Evolutionary conservation across 2,329 filamentous ascomycete genomes (phyloP), one percentile per base, ranked within the genome.

Genomic region (Aspergillus floridensis): DNA sequence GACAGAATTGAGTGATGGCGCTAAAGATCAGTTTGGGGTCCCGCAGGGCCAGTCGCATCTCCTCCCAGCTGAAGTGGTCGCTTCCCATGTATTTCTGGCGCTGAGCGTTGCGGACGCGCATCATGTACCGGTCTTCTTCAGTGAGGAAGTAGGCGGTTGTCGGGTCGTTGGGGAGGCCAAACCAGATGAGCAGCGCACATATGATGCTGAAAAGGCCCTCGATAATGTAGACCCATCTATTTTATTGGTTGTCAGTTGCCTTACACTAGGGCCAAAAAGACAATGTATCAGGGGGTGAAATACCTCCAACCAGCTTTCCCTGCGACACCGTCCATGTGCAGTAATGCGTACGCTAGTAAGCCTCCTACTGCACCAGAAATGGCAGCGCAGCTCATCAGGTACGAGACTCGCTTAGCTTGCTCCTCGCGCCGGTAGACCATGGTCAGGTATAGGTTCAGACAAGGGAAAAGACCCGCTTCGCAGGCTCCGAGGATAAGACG

Each of bases 1-100:
- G 78, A 53, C 80, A 83, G 67, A 84, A 83, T 50, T 83, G 81
- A 19, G 81, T 81, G 24, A 71, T 61, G 5, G 77, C 79, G 58
- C 77, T 82, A 49, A 84, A 70, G 57, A 80, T 81, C 2, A 84
- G 66, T 64, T 85, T 86, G 1, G 79, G 78, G 59, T 86, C 84
- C 12, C 68, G 71, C 7, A 82, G 60, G 0, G 77, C 80, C 22
- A 78, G 79, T 47, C 70, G 70, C 53, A 85, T 74, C 65, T 85
- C 82, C 5, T 73, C 70, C 81, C 79, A 83, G 58, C 74, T 77
- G 59, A 85, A 84, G 16, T 80, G 70, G 4, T 80, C 79, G 41
- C 72, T 76, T 38, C 82, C 80, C 75, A 81, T 80, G 60, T 85
- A 85, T 53, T 77, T 74, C 2, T 72, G 73, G 4, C 76, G 69